Conservation (phyloP, 148 eudicot genomes). For the Diospyros kaki region DNA sequence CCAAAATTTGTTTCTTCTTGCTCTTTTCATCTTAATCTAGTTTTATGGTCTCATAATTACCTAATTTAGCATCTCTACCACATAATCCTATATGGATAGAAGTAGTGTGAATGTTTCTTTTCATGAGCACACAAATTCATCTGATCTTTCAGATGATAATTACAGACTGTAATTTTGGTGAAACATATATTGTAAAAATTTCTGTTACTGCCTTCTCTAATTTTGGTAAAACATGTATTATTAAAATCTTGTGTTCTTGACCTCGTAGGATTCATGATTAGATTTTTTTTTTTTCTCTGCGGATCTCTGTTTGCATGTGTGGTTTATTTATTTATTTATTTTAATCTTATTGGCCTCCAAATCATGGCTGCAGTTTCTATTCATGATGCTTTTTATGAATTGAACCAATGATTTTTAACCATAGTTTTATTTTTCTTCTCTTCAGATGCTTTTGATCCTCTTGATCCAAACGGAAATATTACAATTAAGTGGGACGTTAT, state of each 20-base stretch:
- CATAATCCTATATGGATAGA: too few relatives aligned
- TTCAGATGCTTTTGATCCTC: slow-evolving; percentile 80
- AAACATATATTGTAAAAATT: too few relatives aligned
- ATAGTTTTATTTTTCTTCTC: background rate
- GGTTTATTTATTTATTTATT: background rate
- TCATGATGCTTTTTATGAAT: background rate
- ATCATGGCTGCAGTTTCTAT: background rate
- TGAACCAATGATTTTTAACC: background rate
- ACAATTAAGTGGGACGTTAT: slow-evolving; percentile 87
- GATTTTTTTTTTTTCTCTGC: background rate
- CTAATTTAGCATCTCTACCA: too few relatives aligned
- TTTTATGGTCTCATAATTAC: too few relatives aligned
- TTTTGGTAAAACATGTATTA: background rate
- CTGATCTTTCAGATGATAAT: background rate
- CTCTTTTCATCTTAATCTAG: too few relatives aligned
- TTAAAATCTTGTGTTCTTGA: too few relatives aligned
- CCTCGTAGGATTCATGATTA: background rate
- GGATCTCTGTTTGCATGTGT: background rate
- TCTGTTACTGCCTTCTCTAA: too few relatives aligned
- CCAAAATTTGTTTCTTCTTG: too few relatives aligned
- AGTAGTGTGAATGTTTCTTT: background rate
- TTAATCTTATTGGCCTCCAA: background rate
- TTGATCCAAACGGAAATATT: slow-evolving; percentile 78
- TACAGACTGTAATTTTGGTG: background rate
- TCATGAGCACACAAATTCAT: background rate